These are phyloP conservation scores for Ophiostoma ulmi DNA, from an alignment of 2,329 filamentous ascomycete species.

Conservation along the genomic window DNA sequence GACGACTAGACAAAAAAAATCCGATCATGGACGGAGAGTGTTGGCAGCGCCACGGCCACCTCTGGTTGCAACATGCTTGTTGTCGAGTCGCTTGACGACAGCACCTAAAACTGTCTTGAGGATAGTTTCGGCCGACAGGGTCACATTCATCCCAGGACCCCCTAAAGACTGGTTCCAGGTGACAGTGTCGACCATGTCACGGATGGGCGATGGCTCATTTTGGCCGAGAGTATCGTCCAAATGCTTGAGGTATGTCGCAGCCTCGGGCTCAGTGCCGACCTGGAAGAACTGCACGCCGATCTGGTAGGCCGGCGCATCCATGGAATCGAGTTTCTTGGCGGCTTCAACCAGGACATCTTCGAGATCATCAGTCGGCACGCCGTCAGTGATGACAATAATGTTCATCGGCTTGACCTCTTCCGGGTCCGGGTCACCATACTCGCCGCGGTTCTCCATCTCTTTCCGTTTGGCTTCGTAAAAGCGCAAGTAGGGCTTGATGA, in stretches of 20 bases:
- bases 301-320: slow-evolving; percentile 71
- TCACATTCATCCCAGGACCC: slow-evolving; percentile 26
- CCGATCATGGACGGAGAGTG: not conserved
- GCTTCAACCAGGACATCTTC: slow-evolving; percentile 62
- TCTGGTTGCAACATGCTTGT: slow-evolving; percentile 10
- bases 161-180: slow-evolving; percentile 53
- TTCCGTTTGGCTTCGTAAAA: slow-evolving; percentile 40
- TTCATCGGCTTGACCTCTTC: slow-evolving; percentile 69
- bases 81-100: slow-evolving; percentile 48
- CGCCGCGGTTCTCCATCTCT: slow-evolving; percentile 30
- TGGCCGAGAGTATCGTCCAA: slow-evolving; percentile 69
- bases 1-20: not conserved
- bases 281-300: slow-evolving; percentile 95
- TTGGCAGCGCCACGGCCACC: not conserved
- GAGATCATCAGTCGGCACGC: slow-evolving; percentile 72
- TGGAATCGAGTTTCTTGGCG: slow-evolving; percentile 64
- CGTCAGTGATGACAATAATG: slow-evolving; percentile 90
- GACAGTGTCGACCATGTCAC: slow-evolving; percentile 91
- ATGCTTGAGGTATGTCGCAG: slow-evolving; percentile 59
- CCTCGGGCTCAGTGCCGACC: slow-evolving; percentile 66
- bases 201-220: slow-evolving; percentile 43
- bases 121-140: slow-evolving; percentile 63
- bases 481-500: slow-evolving; percentile 67
- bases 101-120: slow-evolving; percentile 78
- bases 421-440: slow-evolving; percentile 35